Base-by-base conservation (phyloP, 495 filamentous ascomycete species). In the Podospora pseudocomata region DNA sequence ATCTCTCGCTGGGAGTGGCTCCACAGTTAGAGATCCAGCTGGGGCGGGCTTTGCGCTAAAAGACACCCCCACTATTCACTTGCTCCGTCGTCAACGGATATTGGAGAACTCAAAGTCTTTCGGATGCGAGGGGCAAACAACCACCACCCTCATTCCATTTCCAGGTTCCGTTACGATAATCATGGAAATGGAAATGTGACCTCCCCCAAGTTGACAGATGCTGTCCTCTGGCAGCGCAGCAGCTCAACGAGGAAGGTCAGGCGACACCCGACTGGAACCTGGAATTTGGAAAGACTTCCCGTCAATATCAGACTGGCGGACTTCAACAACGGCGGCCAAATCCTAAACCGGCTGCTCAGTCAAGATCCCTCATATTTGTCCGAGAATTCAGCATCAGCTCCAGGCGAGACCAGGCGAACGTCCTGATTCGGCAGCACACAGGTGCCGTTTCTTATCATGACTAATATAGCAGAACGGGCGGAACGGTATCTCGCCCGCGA, bases 401-500 rank as follows among this genome's bases (percentile, higher is more conserved):
- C 20, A 18, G 19, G 3, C 23, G 16, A 26, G 20, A 61, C 26
- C 26, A 61, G 3, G 16, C 26, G 23, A 23, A 28, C n/a, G 30
- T 49, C 16, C 16, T 68, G 61, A 64, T 68, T 64, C 30, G 60
- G 44, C 53, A 34, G n/a, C 23, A 15, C 49, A 59, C 27, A 61
- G 30, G 20, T 68, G 67, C 67, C 44, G 60, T 28, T 49, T 49
- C 39, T 63, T 70, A 66, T 57, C 65, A 49, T 26, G 53, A 27
- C 64, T 28, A 66, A 70, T 70, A 66, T 70, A 32, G 57, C 39
- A 70, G 61, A 61, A 23, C 65, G 69, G 67, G 54, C 68, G 53
- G 70, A 62, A 67, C 70, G 66, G 72, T 68, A 70, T 70, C 72
- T 74, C 39, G 39, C 39, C 72, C 70, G 68, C 68, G 54, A 64